Evolutionary conservation across 108 stramenopile genomes (phyloP).

Genomic region (Craspedostauros australis): DNA sequence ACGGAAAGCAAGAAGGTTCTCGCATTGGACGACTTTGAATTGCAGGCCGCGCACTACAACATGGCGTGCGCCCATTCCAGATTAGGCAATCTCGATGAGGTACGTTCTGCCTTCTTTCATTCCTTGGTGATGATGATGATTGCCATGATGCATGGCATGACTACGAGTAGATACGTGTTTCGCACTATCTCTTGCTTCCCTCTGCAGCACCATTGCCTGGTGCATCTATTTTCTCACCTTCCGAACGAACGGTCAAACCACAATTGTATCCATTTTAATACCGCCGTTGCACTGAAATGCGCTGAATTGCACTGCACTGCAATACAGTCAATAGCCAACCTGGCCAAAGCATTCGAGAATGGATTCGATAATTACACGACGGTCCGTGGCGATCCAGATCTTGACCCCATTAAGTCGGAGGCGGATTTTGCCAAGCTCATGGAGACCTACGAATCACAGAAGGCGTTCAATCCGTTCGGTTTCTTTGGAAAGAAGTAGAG

Average conservation of each 20-base stretch:
- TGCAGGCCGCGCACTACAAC: constrained; percentile 81
- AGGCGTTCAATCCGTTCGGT: constrained; percentile 64
- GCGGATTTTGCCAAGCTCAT: constrained; percentile 55
- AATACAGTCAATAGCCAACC: constrained; percentile 35
- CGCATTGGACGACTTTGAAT: constrained; percentile 73
- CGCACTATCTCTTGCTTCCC: background rate
- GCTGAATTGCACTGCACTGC: background rate
- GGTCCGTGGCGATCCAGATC: constrained; percentile 68
- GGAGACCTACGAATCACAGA: constrained; percentile 50
- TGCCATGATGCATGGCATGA: background rate
- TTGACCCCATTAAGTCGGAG: constrained; percentile 35
- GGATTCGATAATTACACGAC: constrained; percentile 78
- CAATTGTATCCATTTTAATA: too few relatives aligned
- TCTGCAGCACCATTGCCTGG: background rate
- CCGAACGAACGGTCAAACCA: too few relatives aligned
- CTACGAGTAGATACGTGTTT: background rate
- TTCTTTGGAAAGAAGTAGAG: constrained; percentile 44
- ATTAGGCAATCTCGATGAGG: constrained; percentile 52
- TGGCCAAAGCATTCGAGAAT: constrained; percentile 59
- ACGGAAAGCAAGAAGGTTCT: constrained; percentile 36
- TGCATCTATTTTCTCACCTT: background rate
- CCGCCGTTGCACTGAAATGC: too few relatives aligned
- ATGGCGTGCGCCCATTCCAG: constrained; percentile 72
- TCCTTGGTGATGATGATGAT: background rate
- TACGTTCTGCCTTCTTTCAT: constrained; percentile 2